Conservation (phyloP, 2,329 filamentous ascomycete species). For the Fusarium udum region DNA sequence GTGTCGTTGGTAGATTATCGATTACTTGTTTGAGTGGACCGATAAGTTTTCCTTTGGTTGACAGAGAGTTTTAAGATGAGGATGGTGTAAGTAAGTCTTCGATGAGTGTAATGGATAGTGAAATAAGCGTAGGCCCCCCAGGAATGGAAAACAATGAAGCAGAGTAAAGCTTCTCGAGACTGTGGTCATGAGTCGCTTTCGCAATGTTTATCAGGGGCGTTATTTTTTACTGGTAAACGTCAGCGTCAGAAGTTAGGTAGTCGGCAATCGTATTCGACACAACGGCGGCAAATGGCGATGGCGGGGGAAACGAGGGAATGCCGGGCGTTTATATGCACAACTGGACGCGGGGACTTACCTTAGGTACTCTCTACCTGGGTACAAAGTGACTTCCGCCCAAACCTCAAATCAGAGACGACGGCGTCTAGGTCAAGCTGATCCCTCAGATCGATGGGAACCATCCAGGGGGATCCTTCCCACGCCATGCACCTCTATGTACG, state of each 20-base stretch:
- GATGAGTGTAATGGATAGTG: background rate
- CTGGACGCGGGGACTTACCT: conserved; percentile 36
- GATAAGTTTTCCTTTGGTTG: background rate
- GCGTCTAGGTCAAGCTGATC: conserved; percentile 33
- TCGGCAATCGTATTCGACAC: conserved; percentile 38
- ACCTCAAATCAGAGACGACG: conserved; percentile 30
- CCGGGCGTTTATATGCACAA: conserved; percentile 60
- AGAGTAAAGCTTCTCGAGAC: background rate
- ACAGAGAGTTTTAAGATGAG: background rate
- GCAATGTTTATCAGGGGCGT: conserved; percentile 17
- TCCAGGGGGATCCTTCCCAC: conserved; percentile 8
- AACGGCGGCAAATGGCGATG: conserved; percentile 36
- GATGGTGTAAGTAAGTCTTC: conserved; percentile 10
- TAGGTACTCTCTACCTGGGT: background rate
- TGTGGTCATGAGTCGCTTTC: conserved; percentile 10
- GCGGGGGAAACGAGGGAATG: conserved; percentile 50
- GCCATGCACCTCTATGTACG: background rate
- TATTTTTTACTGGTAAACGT: background rate
- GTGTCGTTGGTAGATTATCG: background rate
- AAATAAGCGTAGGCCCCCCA: background rate
- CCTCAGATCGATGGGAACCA: conserved; percentile 15
- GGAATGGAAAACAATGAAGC: background rate
- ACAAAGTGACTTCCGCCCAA: conserved; percentile 19
- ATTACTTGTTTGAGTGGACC: background rate
- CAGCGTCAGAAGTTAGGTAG: conserved; percentile 7